Conservation (phyloP, 108 stramenopile species). For the Fragilariopsis cylindrus region DNA sequence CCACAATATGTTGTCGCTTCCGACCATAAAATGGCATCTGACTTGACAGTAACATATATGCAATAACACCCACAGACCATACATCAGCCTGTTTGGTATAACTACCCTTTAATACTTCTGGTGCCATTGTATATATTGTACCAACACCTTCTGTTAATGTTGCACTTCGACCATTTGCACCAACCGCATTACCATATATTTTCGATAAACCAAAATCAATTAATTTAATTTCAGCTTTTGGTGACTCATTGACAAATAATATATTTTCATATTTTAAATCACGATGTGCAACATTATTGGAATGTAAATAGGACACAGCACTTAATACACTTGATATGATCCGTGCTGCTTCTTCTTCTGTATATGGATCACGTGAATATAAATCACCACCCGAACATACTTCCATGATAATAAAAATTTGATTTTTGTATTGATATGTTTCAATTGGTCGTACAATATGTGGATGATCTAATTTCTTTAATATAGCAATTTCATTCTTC, state of each 20-base stretch:
- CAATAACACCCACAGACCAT: conserved; percentile 70
- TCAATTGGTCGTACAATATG: conserved; percentile 88
- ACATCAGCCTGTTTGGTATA: conserved; percentile 83
- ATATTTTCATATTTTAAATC: conserved; percentile 89
- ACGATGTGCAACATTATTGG: conserved; percentile 53
- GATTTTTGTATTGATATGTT: conserved; percentile 63
- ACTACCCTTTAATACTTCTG: conserved; percentile 70
- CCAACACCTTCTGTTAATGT: conserved; percentile 66
- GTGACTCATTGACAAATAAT: conserved; percentile 58
- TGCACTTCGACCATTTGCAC: neutral
- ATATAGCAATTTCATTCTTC: conserved; percentile 82
- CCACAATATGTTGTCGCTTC: conserved; percentile 44
- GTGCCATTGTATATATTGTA: conserved; percentile 81
- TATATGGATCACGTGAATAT: conserved; percentile 78
- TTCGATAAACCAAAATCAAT: conserved; percentile 93
- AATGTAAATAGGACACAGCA: conserved; percentile 63
- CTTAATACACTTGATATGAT: conserved; percentile 57
- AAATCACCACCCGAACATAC: conserved; percentile 88
- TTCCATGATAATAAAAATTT: conserved; percentile 88
- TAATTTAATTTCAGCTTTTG: conserved; percentile 67
- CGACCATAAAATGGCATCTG: conserved; percentile 74
- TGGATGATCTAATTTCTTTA: conserved; percentile 87
- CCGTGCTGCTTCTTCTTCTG: conserved; percentile 65
- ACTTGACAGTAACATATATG: conserved; percentile 75
- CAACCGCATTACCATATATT: conserved; percentile 22